A percentile compares a stretch with the other conserved stretches of the same genome.
Conservation (phyloP, 2,329 filamentous ascomycete species). For the Alternaria postmessia region DNA sequence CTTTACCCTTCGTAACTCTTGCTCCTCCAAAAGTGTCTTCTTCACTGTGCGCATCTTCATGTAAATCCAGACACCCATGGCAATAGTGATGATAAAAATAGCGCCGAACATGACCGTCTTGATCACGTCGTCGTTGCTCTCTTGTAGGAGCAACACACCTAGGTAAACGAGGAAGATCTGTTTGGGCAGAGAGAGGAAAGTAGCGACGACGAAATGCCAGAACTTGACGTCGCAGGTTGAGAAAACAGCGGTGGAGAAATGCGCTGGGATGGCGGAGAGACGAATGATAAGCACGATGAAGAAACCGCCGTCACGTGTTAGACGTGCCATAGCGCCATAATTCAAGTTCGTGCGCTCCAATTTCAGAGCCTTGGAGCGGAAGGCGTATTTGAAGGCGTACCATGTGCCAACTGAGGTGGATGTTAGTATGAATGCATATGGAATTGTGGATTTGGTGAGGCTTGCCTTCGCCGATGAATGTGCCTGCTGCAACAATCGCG, state of each 20-base stretch:
- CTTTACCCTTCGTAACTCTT: not conserved
- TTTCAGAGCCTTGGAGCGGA: conserved; percentile 41
- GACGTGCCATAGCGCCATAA: conserved; percentile 47
- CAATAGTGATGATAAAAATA: conserved; percentile 41
- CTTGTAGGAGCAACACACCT: conserved; percentile 42
- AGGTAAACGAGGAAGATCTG: conserved; percentile 49
- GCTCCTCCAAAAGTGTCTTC: conserved; percentile 40
- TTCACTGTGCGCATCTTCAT: conserved; percentile 46
- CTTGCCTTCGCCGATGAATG: conserved; percentile 47
- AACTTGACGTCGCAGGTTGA: conserved; percentile 50
- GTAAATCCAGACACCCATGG: conserved; percentile 45
- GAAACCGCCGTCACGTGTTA: conserved; percentile 47
- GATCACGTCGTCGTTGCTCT: conserved; percentile 32
- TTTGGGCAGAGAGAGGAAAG: conserved; percentile 45
- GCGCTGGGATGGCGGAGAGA: conserved; percentile 44
- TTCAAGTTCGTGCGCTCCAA: conserved; percentile 48
- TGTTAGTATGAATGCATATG: conserved; percentile 17
- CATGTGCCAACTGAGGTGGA: conserved; percentile 41
- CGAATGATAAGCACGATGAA: conserved; percentile 47
- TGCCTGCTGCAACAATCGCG: conserved; percentile 44
- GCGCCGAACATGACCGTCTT: conserved; percentile 44
- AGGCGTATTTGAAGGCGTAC: conserved; percentile 46
- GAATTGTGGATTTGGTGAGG: not conserved
- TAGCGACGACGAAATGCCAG: conserved; percentile 46
- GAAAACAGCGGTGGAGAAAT: conserved; percentile 48